Evolutionary conservation across 768 basidiomycete species (phyloP), one percentile per base, ranked within the genome.

Genomic region (Panaeolus cyanescens): DNA sequence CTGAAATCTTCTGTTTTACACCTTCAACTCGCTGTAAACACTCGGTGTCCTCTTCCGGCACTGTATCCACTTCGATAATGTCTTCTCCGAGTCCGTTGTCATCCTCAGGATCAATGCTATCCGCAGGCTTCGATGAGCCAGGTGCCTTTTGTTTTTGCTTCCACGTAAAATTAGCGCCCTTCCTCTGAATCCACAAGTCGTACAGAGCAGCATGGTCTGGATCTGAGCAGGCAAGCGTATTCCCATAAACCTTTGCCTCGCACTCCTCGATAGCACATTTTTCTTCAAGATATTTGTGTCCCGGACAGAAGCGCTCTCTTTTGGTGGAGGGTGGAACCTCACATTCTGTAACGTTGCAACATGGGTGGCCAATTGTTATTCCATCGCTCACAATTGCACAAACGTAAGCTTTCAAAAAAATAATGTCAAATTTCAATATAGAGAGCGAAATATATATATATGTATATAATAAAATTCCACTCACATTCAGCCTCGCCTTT

Each of bases 311-410:
- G 1, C 39, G 40, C 37, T 61, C 10, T 33, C 40, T 9, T 17
- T 33, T 37, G 20, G 4, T 32, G 0, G 19, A 17, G 2, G 55
- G 54, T 3, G 59, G 59, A 40, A 28, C 19, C 9, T 60, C 12
- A 12, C 63, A 64, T 22, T 64, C 40, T 9, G 39, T 25, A 3
- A 58, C 7, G 2, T 33, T 12, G 17, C 63, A 64, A 0, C 25
- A 61, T 7, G 63, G 63, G 39, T 53, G 56, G 1, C 63, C 63
- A 19, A 64, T 22, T 7, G 56, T 61, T 31, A 64, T 30, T 2
- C 66, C 66, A 54, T 67, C 63, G 12, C 55, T 64, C 1, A 67
- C 63, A 15, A 64, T 54, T 28, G 58, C 63, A 1, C 40, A 20
- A 2, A 58, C 36, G 15, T 36, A 39, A 4, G 25, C 36, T 42